Base-by-base conservation (phyloP, 2,329 filamentous ascomycete species). In the Colletotrichum liaoningense region DNA sequence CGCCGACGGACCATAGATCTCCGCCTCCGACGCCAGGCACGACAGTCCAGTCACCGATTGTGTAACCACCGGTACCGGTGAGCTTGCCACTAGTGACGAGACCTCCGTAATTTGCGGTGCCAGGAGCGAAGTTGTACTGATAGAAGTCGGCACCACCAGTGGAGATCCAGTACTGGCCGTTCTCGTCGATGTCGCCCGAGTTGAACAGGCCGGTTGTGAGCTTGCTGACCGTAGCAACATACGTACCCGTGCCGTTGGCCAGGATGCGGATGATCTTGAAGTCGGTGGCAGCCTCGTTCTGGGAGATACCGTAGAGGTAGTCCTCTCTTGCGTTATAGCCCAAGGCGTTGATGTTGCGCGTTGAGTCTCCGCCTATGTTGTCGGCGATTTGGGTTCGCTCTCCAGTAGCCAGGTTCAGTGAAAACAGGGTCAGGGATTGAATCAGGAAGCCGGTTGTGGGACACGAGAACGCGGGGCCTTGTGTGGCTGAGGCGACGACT, bases 321-420 rank as follows among this genome's bases (percentile, higher is more conserved):
- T 78, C 77, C 11, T 79, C 78, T 6, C 68, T 62, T 4, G 66
- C 58, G 22, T 78, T 79, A 70, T 79, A 79, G 5, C 75, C 78
- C 12, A 79, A 68, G 8, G 77, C 78, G 42, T 79, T 77, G 69
- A 79, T 72, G 63, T 55, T 67, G 33, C 63, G 49, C 1, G 33
- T n/a, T 7, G 3, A 2, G 8, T 73, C 71, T 6, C 69, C 74
- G n/a, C 67, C 66, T 11, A 58, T 24, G 8, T 57, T 60, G 64
- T 58, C 72, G 2, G 75, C 49, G 1, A 72, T 26, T 19, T 16
- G 46, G 1, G 22, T 68, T 4, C 30, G 12, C 3, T 0, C 5
- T 12, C 75, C 76, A 5, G 62, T 71, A 2, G 69, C 59, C 16
- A 77, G 73, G 52, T 77, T 74, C 38, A 78, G 69, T 1, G 73